Evolutionary conservation across 2,329 filamentous ascomycete species (phyloP).

Genomic region (Calcarisporium arbuscula): DNA sequence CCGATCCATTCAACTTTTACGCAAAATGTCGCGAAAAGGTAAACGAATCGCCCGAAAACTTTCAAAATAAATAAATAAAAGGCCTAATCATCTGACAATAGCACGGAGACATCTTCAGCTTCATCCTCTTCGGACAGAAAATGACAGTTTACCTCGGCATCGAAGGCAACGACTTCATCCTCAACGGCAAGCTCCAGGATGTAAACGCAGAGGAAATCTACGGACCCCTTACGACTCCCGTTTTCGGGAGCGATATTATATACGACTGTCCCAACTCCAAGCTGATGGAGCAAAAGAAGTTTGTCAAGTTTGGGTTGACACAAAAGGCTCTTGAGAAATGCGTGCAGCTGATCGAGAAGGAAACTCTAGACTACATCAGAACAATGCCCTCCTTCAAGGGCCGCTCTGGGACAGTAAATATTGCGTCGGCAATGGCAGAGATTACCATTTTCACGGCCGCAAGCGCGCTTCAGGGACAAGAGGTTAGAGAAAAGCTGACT

Average conservation of each 20-base stretch:
- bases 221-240: slow-evolving; percentile 42
- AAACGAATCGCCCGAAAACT: too few relatives aligned
- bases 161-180: slow-evolving; percentile 48
- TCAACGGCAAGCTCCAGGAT: slow-evolving; percentile 48
- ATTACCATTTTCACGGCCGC: slow-evolving; percentile 79
- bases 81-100: too few relatives aligned
- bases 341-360: slow-evolving; percentile 64
- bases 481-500: slow-evolving; percentile 66
- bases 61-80: too few relatives aligned
- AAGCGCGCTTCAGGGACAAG: slow-evolving; percentile 67
- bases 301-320: slow-evolving; percentile 66
- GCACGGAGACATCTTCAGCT: slow-evolving; percentile 49
- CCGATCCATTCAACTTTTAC: slow-evolving; percentile 65
- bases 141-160: slow-evolving; percentile 44
- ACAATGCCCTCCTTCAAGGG: slow-evolving; percentile 50
- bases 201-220: slow-evolving; percentile 51
- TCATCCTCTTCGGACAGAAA: slow-evolving; percentile 44
- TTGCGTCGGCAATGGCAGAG: slow-evolving; percentile 63
- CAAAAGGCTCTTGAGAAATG: slow-evolving; percentile 58
- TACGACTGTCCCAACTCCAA: slow-evolving; percentile 82
- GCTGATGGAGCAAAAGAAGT: slow-evolving; percentile 86
- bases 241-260: slow-evolving; percentile 72
- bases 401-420: slow-evolving; percentile 53
- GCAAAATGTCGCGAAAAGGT: slow-evolving; percentile 60
- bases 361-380: slow-evolving; percentile 61